A percentile compares a stretch with the other conserved stretches of the same genome.
phyloP scores from a whole-genome alignment of 805 yeast genomes.

The Soucietia sequanensis region DNA sequence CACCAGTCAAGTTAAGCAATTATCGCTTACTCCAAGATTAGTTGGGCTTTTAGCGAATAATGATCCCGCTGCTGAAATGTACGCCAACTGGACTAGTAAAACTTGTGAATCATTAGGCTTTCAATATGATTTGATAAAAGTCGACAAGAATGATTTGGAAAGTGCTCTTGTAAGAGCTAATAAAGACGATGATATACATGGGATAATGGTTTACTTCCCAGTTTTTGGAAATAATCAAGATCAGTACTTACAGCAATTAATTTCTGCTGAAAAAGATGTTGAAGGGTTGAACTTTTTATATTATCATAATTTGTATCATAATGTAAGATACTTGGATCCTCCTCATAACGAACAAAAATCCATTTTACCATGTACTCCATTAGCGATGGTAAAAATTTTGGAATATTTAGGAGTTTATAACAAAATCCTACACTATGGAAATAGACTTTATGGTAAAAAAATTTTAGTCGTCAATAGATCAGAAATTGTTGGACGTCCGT shows the following conservation, averaged over 20 bases:
- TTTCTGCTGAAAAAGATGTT: conserved; percentile 88
- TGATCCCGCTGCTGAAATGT: conserved; percentile 94
- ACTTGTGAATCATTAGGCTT: conserved; percentile 87
- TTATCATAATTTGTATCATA: conserved; percentile 93
- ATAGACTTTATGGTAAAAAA: conserved; percentile 90
- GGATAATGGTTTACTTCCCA: conserved; percentile 97
- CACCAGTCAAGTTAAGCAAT: conserved; percentile 48
- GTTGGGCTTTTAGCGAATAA: conserved; percentile 91
- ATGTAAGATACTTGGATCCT: conserved; percentile 77
- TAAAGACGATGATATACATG: conserved; percentile 70
- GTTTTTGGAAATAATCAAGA: conserved; percentile 95
- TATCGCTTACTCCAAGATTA: conserved; percentile 64
- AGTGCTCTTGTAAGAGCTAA: conserved; percentile 82
- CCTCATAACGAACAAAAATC: conserved; percentile 68
- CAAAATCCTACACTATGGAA: conserved; percentile 77
- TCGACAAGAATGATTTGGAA: conserved; percentile 81
- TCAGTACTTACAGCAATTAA: conserved; percentile 91
- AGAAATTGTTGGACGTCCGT: conserved; percentile 96
- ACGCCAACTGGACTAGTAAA: conserved; percentile 94
- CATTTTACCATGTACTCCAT: conserved; percentile 93
- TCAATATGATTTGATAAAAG: conserved; percentile 70
- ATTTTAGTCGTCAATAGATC: conserved; percentile 88
- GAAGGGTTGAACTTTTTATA: conserved; percentile 92
- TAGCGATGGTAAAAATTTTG: conserved; percentile 89
- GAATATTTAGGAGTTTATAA: conserved; percentile 91